These are phyloP conservation scores for Deinandra increscens DNA, from an alignment of 129 eudicot species.

Conservation along the genomic window DNA sequence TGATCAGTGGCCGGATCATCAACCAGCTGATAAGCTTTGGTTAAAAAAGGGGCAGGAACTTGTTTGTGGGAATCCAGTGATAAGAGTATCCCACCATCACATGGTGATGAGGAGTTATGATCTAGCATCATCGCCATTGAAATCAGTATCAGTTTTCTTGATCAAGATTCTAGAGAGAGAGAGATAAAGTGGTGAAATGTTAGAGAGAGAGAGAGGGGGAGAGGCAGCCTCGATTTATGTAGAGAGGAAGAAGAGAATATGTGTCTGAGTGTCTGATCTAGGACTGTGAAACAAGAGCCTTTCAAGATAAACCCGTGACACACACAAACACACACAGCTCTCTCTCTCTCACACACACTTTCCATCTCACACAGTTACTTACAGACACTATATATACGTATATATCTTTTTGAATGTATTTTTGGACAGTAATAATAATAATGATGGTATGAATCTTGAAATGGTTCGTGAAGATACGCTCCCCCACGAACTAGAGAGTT, in stretches of 20 bases:
- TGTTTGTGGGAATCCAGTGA: constrained; percentile 81
- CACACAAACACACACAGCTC: constrained; percentile 19
- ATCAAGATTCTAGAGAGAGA: constrained; percentile 17
- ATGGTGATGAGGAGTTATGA: constrained; percentile 37
- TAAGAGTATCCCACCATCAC: constrained; percentile 75
- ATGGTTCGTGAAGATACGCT: background rate
- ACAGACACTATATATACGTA: constrained; percentile 36
- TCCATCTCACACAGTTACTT: constrained; percentile 23
- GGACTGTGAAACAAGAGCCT: constrained; percentile 90
- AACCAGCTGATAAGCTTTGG: constrained; percentile 82
- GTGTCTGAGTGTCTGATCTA: constrained; percentile 95
- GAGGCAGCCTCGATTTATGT: constrained; percentile 46
- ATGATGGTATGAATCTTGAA: constrained; percentile 3
- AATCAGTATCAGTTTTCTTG: background rate
- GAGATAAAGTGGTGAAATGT: background rate
- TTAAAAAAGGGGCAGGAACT: constrained; percentile 87
- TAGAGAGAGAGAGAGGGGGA: background rate
- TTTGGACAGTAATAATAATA: background rate
- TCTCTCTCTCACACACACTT: constrained; percentile 14
- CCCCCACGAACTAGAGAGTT: too few species aligned
- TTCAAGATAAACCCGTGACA: constrained; percentile 99
- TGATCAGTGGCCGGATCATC: constrained; percentile 90
- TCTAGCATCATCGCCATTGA: constrained; percentile 83
- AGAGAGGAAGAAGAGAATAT: constrained; percentile 68
- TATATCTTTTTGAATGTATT: constrained; percentile 25